Conservation (phyloP, 352 stramenopile genomes). For the Phytophthora parvispora region DNA sequence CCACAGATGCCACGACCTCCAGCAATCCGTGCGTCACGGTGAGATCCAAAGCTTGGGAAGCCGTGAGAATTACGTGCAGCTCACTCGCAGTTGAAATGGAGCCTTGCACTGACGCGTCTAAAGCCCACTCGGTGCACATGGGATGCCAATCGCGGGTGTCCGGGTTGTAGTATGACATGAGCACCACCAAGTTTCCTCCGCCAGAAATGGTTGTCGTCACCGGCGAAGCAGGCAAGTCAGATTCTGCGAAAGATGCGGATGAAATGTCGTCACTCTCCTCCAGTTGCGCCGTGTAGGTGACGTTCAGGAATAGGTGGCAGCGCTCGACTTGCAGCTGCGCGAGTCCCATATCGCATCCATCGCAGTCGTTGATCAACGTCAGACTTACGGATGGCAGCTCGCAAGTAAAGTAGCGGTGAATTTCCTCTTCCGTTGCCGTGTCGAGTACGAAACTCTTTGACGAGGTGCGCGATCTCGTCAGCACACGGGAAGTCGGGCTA, state of each 20-base stretch:
- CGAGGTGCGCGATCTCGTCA: conserved; percentile 29
- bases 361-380: conserved; percentile 89
- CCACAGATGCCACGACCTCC: conserved; percentile 81
- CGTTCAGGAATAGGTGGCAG: conserved; percentile 82
- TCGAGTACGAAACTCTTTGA: conserved; percentile 20
- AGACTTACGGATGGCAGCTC: conserved; percentile 74
- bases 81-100: conserved; percentile 55
- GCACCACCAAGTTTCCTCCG: conserved; percentile 65
- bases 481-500: background rate
- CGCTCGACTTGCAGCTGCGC: conserved; percentile 77
- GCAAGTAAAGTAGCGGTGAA: conserved; percentile 84
- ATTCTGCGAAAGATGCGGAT: conserved; percentile 27
- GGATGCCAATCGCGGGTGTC: conserved; percentile 86
- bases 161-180: conserved; percentile 87
- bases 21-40: conserved; percentile 82
- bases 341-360: conserved; percentile 89
- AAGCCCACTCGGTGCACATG: conserved; percentile 81
- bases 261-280: conserved; percentile 14
- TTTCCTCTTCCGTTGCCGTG: conserved; percentile 37
- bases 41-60: conserved; percentile 78
- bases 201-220: conserved; percentile 72
- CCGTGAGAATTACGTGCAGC: conserved; percentile 80
- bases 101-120: conserved; percentile 78
- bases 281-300: conserved; percentile 51
- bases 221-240: conserved; percentile 3